Evolutionary conservation across 2,329 filamentous ascomycete genomes (phyloP).

Genomic region (Nakataea oryzae): DNA sequence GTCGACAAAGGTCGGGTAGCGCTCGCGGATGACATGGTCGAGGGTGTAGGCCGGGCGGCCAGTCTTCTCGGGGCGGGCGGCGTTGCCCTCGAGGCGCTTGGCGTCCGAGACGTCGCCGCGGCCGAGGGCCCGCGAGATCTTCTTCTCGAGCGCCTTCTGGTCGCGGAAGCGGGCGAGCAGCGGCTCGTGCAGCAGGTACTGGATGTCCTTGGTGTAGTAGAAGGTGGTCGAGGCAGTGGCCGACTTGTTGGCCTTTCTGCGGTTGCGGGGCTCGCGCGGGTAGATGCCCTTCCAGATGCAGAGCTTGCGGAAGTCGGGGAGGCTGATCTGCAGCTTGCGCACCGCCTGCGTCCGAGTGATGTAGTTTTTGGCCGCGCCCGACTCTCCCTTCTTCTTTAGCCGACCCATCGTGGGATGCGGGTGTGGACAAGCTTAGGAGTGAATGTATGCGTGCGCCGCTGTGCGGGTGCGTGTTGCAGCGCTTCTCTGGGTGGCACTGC

Average conservation of each 20-base stretch:
- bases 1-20: constrained; percentile 94
- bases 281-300: constrained; percentile 99
- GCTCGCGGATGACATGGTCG: constrained; percentile 94
- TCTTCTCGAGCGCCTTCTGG: constrained; percentile 93
- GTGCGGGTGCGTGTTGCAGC: background rate
- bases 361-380: constrained; percentile 95
- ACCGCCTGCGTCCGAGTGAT: constrained; percentile 95
- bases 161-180: constrained; percentile 91
- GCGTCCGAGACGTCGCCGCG: constrained; percentile 87
- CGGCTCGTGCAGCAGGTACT: constrained; percentile 95
- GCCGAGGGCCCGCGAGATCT: constrained; percentile 86
- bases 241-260: constrained; percentile 92
- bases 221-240: constrained; percentile 89
- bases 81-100: constrained; percentile 75
- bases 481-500: background rate
- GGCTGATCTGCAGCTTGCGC: constrained; percentile 92
- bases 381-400: constrained; percentile 86
- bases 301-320: constrained; percentile 93
- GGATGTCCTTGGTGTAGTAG: constrained; percentile 87
- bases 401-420: constrained; percentile 45
- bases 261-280: constrained; percentile 89
- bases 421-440: constrained; percentile 4
- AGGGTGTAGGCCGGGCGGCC: constrained; percentile 83
- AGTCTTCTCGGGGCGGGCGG: constrained; percentile 79
- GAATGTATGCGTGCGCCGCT: background rate